Base-by-base conservation (phyloP, 352 stramenopile species). In the Peronospora tabacina region DNA sequence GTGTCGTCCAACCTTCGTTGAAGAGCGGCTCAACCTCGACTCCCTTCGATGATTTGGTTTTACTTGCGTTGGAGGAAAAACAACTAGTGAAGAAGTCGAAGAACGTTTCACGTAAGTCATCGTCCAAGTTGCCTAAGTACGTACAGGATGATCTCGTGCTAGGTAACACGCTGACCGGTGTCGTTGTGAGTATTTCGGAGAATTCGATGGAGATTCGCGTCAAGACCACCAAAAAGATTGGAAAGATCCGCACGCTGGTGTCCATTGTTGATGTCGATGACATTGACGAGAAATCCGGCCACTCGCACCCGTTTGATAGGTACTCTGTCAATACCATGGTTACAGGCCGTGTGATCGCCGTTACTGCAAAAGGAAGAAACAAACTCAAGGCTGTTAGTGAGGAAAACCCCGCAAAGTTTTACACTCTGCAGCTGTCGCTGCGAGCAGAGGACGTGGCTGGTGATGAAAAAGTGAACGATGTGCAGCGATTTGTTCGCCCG, bases 211-310 rank as follows among this genome's bases (percentile, higher is more conserved):
- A 94, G 52, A 73, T 94, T 52, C 87, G 86, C 44, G 53, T 94
- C 26, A 79, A 86, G 68, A 76, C 72, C 4, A 67, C 49, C 34
- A 88, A 85, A 61, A 84, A 76, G 50, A 65, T 67, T 10, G 79
- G 84, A 39, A 94, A 90, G 64, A 74, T 93, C 7, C 61, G 82
- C 32, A 64, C 80, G 22, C 63, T 69, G 12, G 82, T 94, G 3
- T 90, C 84, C 11, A 84, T 94, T 46, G 80, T 88, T 11, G 84
- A 94, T 58, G 80, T 93, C 12, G 80, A 94, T 51, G 63, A 52
- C 16, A 59, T 67, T 15, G 59, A 64, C n/a, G 68, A 63, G 4
- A 54, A 52, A 16, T 53, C 55, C 20, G 43, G 55, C 9, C 57
- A 70, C 33, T 51, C 64, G 20, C 84, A 94, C 41, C 84, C 84